Evolutionary conservation across 306 rosid species (phyloP), one percentile per base, ranked within the genome.

Genomic region (Acacia melanoxylon): DNA sequence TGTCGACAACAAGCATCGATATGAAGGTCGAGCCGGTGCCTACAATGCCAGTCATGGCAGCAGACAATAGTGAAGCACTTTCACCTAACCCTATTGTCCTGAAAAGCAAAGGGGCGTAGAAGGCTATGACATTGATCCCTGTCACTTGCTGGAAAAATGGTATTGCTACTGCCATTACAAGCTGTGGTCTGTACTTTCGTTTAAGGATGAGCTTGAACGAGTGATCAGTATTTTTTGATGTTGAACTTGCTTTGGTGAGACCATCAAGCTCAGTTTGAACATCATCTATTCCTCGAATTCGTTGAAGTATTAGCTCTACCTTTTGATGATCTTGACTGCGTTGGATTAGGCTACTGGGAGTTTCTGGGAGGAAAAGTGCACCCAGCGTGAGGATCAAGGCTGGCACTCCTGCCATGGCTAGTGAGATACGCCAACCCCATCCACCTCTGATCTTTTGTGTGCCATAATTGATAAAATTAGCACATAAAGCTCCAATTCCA

Each of bases 361-460:
- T 94, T 81, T 94, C 97, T 4, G 98, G 95, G 29, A 94, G 92
- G 89, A 92, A 92, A 42, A 94, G 25, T 45, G 98, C 89, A 75
- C 68, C 68, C 14, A 62, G 10, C 27, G 68, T 62, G 10, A 62
- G 68, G 68, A 62, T 62, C 35, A 62, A 13, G 19, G 68, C 40
- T 62, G 68, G 68, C 2, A 62, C 68, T 27, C 40, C 68, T 27
- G 68, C 68, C 68, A 62, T 62, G 40, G 68, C 68, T 25, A 62
- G 68, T 27, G 68, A 62, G 40, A 62, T 62, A 5, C 68, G 68
- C 68, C 68, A 62, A 27, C 68, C 68, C 68, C 68, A 62, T 62
- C 68, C 68, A 62, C 40, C 40, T 62, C 13, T 12, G 19, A 62
- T 62, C 68, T 62, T 62, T 37, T 62, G 19, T 27, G 68, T 62